Evolutionary conservation across 345 rosid genomes (phyloP), one percentile per base, ranked within the genome.

Genomic region (Aquilaria sinensis): DNA sequence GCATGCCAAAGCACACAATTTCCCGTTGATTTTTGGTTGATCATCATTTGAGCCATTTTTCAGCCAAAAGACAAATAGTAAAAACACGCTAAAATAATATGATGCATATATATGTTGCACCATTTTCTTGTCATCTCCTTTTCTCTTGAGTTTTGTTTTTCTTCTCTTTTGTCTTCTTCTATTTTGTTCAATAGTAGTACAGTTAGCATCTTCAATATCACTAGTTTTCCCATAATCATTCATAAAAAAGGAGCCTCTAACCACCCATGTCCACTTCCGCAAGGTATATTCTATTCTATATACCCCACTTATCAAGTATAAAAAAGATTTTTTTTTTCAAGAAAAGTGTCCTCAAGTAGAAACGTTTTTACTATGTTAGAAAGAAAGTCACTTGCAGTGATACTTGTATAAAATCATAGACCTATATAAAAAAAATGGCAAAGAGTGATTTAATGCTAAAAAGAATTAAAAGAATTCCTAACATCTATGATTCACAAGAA

Each of bases 251-350:
- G 56, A 51, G 50, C 53, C 23, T 16, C 15, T 55, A 46, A 63
- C 66, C 64, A 54, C 32, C 69, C 58, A 43, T 48, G 46, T 57
- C 64, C 16, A 14, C 9, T 57, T 52, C 63, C 59, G 41, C 11
- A 47, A 14, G 0, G 60, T 37, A 56, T 48, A 62, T 78, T 66
- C 78, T 16, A 16, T 16, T 16, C 23, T 16, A 16, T 16, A 16
- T 33, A 37, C n/a, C 45, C 51, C 51, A 60, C 45, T 61, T 46
- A 47, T 57, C 31, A 50, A 67, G 49, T 16, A 16, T 16, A 16
- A 16, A 16, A 16, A 16, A 16, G 23, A 0, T 16, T 16, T 16
- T 16, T 16, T 16, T 16, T 16, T 16, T 16, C 0, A 0, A 16
- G 23, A 16, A 16, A 16, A 16, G 23, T 16, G 23, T 0, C 23